Evolutionary conservation across 2,329 filamentous ascomycete genomes (phyloP), one percentile per base, ranked within the genome.

Genomic region (Rutstroemia sp.): DNA sequence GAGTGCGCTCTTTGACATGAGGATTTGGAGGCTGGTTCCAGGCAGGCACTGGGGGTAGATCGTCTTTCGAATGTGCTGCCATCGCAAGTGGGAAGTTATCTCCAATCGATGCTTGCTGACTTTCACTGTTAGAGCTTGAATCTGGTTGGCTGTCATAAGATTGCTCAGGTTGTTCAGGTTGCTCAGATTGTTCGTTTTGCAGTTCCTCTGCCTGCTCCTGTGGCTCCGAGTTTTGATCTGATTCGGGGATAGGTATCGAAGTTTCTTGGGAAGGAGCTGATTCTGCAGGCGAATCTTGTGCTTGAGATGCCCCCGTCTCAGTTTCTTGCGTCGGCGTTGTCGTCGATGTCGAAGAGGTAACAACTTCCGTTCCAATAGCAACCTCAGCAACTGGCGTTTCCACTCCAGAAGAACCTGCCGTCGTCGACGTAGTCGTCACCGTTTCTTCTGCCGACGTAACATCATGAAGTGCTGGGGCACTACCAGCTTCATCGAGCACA

Each of bases 21-120:
- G 67, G 60, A 8, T 67, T 65, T 0, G 75, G 71, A 5, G 75
- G 71, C 7, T 64, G 54, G 59, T 78, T 78, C 69, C 76, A 77
- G 14, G 63, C 57, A 0, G 76, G 75, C 14, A 78, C 71, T 0
- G 73, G 70, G 1, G 75, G 75, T 5, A 71, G 66, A 48, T 69
- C 48, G 58, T 46, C 51, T 14, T 54, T 52, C 9, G 63, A 64
- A 34, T 58, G 59, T 7, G 59, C 62, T 8, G 56, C 51, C 42
- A 51, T 48, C 39, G 62, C 63, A 2, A 65, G 55, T 10, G 64
- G 64, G 12, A 66, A 66, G 53, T 65, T 65, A 23, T 66, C 64
- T 50, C 44, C 41, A 19, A 50, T 27, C 42, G 39, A 34, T 12
- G 10, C 3, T 34, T 34, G 30, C 12, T 34, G 30, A 34, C 12